These are phyloP conservation scores for Acephala macrosclerotiorum DNA, from an alignment of 2,329 filamentous ascomycete species.

Conservation along the genomic window DNA sequence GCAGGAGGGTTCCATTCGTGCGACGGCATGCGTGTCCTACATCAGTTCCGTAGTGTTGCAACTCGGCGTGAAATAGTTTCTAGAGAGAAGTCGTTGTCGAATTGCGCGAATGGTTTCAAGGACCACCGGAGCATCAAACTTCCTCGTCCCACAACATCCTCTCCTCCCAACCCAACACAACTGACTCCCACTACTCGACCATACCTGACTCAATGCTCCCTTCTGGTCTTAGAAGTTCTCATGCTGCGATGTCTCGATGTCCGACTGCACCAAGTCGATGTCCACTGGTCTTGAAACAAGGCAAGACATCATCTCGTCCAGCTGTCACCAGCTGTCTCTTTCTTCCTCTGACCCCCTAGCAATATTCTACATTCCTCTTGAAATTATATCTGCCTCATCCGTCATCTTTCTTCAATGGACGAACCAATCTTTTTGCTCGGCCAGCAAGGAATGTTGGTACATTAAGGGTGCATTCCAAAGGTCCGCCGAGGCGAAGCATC, in stretches of 20 bases:
- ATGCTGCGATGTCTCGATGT: neutral
- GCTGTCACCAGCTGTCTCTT: neutral
- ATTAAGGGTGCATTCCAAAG: conserved; percentile 24
- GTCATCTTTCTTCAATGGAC: neutral
- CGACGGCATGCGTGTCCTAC: neutral
- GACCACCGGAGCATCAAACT: neutral
- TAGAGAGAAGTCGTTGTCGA: neutral
- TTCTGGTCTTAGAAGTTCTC: too few species aligned
- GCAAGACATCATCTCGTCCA: neutral
- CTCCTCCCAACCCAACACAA: too few species aligned
- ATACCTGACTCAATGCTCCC: too few species aligned
- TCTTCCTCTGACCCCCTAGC: neutral
- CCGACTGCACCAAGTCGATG: neutral
- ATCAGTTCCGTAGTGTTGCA: neutral
- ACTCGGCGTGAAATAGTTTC: neutral
- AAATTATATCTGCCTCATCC: neutral
- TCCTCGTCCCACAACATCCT: neutral
- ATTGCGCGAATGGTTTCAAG: neutral
- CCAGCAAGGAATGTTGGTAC: conserved; percentile 27
- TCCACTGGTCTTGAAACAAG: too few species aligned
- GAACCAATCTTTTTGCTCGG: neutral
- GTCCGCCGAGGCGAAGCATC: neutral
- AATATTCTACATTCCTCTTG: neutral
- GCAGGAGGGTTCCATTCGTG: neutral
- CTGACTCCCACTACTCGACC: too few species aligned